phyloP scores from a whole-genome alignment of 129 eudicot species.

The Flaveria bidentis region DNA sequence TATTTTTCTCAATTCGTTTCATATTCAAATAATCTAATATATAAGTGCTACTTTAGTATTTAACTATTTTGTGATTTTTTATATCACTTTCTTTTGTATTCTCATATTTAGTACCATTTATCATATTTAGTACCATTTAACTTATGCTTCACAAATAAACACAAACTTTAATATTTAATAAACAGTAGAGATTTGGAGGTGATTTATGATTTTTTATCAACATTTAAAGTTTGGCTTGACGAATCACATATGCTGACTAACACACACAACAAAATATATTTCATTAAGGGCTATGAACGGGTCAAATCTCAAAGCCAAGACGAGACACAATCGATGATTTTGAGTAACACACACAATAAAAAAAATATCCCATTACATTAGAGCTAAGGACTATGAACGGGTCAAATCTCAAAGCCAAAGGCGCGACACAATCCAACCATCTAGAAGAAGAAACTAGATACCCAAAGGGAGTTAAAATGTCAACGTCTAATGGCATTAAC shows the following conservation, averaged over 20 bases:
- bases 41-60: no score
- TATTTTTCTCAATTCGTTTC: no score
- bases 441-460: slow-evolving; percentile 23
- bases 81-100: background rate
- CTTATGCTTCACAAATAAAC: background rate
- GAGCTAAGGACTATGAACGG: background rate
- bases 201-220: background rate
- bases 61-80: no score
- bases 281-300: background rate
- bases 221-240: background rate
- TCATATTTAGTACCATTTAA: background rate
- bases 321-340: background rate
- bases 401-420: slow-evolving; percentile 12
- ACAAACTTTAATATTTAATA: no score
- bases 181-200: no score
- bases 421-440: slow-evolving; percentile 6
- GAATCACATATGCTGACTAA: background rate
- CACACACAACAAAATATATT: background rate
- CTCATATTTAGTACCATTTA: background rate
- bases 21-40: no score
- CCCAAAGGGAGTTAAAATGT: slow-evolving; percentile 16
- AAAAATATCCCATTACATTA: background rate
- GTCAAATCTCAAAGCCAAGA: slow-evolving; percentile 13
- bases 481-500: background rate
- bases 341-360: background rate